Evolutionary conservation across 495 filamentous ascomycete genomes (phyloP).

Genomic region (Gamarada debralockiae): DNA sequence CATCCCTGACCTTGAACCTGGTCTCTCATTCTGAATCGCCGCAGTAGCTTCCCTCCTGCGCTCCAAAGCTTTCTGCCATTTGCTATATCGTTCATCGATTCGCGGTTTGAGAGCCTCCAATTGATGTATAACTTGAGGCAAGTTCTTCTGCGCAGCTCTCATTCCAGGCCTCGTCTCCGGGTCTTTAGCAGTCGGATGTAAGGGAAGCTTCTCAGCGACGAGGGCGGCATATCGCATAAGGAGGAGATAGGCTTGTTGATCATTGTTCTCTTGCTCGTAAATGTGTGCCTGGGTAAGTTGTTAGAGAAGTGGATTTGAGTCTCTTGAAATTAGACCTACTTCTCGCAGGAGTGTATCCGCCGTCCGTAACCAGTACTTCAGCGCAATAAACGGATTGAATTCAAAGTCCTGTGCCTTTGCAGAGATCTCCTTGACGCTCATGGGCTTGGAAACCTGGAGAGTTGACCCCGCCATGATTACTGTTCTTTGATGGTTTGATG

Average conservation of each 20-base stretch:
- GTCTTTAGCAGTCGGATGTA: slow-evolving; percentile 54
- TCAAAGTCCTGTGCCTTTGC: slow-evolving; percentile 69
- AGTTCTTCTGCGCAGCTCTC: slow-evolving; percentile 13
- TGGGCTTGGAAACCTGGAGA: slow-evolving; percentile 40
- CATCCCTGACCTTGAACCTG: slow-evolving; percentile 22
- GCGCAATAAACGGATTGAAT: slow-evolving; percentile 67
- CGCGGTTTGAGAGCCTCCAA: slow-evolving; percentile 64
- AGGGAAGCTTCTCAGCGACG: slow-evolving; percentile 54
- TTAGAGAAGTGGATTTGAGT: too few relatives aligned
- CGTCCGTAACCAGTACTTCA: slow-evolving; percentile 80
- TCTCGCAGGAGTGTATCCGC: slow-evolving; percentile 74
- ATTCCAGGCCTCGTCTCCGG: slow-evolving; percentile 33
- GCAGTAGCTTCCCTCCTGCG: slow-evolving; percentile 24
- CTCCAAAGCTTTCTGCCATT: slow-evolving; percentile 32
- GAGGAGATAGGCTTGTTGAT: slow-evolving; percentile 82
- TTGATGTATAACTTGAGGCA: slow-evolving; percentile 39
- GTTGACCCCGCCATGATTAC: slow-evolving; percentile 23
- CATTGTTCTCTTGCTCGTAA: slow-evolving; percentile 81
- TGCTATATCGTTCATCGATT: slow-evolving; percentile 61
- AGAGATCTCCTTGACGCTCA: slow-evolving; percentile 70
- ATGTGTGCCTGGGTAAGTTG: slow-evolving; percentile 55
- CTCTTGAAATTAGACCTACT: slow-evolving; percentile 41
- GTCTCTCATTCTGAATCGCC: slow-evolving; percentile 5
- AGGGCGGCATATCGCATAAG: slow-evolving; percentile 78
- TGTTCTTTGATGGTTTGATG: background rate